Evolutionary conservation across 257 asterid genomes (phyloP).

Genomic region (Solanum piurae): DNA sequence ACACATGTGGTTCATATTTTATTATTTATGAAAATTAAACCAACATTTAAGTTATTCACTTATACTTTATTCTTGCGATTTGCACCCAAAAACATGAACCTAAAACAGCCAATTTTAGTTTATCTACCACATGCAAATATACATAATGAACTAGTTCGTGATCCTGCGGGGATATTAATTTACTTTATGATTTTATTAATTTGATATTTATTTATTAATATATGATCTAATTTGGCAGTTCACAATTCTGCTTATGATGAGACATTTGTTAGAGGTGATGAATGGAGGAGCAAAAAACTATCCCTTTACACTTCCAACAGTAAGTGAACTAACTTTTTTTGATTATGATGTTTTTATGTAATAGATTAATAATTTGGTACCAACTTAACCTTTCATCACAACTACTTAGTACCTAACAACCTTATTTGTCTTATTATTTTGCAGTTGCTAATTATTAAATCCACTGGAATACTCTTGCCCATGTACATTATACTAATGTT

Average conservation of each 20-base stretch:
- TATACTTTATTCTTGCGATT: neutral
- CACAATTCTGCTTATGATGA: constrained; percentile 32
- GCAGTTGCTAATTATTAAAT: constrained; percentile 56
- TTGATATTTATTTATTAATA: neutral
- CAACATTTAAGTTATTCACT: neutral
- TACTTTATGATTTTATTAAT: neutral
- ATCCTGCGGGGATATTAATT: neutral
- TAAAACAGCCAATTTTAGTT: neutral
- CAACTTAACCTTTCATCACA: neutral
- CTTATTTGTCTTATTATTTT: neutral
- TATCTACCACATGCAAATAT: neutral
- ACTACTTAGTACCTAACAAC: neutral
- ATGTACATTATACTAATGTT: constrained; percentile 60
- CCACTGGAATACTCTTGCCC: constrained; percentile 66
- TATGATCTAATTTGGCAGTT: constrained; percentile 22
- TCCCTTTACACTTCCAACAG: constrained; percentile 69
- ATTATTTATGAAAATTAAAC: neutral
- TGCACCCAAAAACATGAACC: neutral
- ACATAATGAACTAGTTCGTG: neutral
- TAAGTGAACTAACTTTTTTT: constrained; percentile 16
- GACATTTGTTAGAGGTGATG: constrained; percentile 44
- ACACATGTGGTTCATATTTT: neutral
- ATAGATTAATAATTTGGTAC: neutral
- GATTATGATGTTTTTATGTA: neutral
- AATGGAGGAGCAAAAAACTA: constrained; percentile 36